phyloP scores from a whole-genome alignment of 768 basidiomycete genomes.

The Tricholoma sp. region DNA sequence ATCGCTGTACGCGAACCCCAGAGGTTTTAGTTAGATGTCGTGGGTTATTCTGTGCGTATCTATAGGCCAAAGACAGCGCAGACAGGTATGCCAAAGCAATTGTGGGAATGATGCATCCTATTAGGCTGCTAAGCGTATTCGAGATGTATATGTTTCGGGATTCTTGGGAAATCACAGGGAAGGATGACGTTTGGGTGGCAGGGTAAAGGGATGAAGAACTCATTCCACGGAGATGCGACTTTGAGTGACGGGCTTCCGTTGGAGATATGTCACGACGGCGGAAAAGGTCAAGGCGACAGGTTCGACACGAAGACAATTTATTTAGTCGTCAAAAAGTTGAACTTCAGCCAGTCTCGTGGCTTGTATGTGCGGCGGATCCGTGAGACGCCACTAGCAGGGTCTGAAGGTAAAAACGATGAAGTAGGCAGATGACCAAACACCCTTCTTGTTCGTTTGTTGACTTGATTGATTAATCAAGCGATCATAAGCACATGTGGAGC shows the following conservation, averaged over 20 bases:
- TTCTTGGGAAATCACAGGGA: not conserved
- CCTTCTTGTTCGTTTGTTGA: not conserved
- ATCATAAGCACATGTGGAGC: not conserved
- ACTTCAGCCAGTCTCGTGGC: not conserved
- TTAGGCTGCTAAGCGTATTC: slow-evolving; percentile 16
- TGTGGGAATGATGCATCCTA: slow-evolving; percentile 17
- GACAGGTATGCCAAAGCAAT: slow-evolving; percentile 42
- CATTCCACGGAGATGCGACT: not conserved
- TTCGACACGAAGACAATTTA: not conserved
- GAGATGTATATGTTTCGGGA: slow-evolving; percentile 11
- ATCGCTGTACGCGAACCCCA: slow-evolving; percentile 41
- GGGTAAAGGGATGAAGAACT: not conserved
- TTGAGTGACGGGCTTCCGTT: not conserved
- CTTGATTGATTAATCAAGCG: not conserved
- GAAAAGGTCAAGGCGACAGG: not conserved
- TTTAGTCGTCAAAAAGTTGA: not conserved
- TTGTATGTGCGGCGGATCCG: not conserved
- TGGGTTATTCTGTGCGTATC: slow-evolving; percentile 39
- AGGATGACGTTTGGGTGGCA: not conserved
- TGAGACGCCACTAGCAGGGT: not conserved
- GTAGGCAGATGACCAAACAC: not conserved
- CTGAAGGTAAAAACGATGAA: not conserved
- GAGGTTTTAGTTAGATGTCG: slow-evolving; percentile 46
- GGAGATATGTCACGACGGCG: not conserved
- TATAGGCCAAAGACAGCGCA: slow-evolving; percentile 44